phyloP scores from a whole-genome alignment of 1,284 basidiomycete genomes.

The Xerocomus nothofagi region DNA sequence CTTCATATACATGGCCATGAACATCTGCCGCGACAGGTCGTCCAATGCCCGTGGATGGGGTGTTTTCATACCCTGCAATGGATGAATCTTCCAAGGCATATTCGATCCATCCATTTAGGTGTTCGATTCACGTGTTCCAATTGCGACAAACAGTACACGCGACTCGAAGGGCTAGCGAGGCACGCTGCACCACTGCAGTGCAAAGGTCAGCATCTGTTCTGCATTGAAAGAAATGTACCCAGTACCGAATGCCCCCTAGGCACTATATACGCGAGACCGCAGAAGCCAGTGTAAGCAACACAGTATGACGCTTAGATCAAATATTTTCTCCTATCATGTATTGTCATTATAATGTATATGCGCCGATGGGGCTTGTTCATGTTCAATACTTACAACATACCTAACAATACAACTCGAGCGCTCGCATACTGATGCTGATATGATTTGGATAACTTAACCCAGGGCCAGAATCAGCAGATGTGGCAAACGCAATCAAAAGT shows the following conservation, averaged over 20 bases:
- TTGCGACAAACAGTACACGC: constrained; percentile 14
- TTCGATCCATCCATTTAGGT: constrained; percentile 9
- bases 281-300: background rate
- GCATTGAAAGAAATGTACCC: too few relatives aligned
- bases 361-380: background rate
- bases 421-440: background rate
- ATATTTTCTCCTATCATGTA: too few relatives aligned
- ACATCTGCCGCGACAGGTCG: too few relatives aligned
- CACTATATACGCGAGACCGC: too few relatives aligned
- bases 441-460: too few relatives aligned
- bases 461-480: too few relatives aligned
- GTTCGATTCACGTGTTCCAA: constrained; percentile 9
- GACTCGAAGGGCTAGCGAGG: background rate
- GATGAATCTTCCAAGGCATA: constrained; percentile 15
- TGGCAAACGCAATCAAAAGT: too few relatives aligned
- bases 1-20: constrained; percentile 11
- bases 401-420: background rate
- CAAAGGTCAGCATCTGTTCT: constrained; percentile 1
- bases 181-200: constrained; percentile 6
- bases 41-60: too few relatives aligned
- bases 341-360: too few relatives aligned
- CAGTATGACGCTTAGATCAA: too few relatives aligned
- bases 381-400: background rate
- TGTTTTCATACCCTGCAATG: background rate
- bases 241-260: too few relatives aligned